These are phyloP conservation scores for Bifiguratus adelaidae DNA, from an alignment of 192 early-diverging fungal genomes.

Conservation along the genomic window DNA sequence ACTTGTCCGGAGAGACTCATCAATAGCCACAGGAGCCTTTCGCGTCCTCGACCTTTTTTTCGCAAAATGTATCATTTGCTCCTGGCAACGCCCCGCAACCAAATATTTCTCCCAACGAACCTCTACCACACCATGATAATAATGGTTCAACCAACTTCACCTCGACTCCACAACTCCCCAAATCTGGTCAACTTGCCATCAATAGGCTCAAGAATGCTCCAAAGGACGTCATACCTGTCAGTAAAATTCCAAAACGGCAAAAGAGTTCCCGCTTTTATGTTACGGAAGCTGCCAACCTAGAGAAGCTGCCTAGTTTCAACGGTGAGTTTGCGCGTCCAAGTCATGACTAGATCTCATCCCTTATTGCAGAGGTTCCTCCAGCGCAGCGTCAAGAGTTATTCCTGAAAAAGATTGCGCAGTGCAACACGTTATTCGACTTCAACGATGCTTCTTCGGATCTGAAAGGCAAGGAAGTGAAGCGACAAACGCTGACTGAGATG, in stretches of 20 bases:
- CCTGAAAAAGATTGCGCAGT: slow-evolving; percentile 84
- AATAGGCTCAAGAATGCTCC: slow-evolving; percentile 38
- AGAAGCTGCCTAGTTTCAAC: slow-evolving; percentile 62
- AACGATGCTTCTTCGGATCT: slow-evolving; percentile 81
- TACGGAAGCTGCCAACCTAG: slow-evolving; percentile 68
- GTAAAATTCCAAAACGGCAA: slow-evolving; percentile 73
- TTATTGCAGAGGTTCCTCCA: slow-evolving; percentile 56
- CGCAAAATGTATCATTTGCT: no score
- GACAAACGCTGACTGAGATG: slow-evolving; percentile 80
- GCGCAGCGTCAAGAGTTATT: slow-evolving; percentile 82
- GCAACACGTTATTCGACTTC: slow-evolving; percentile 91
- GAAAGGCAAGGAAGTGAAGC: slow-evolving; percentile 94
- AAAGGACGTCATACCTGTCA: slow-evolving; percentile 64
- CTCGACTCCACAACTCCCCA: no score
- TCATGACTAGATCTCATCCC: neutral
- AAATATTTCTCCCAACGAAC: no score
- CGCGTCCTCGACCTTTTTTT: no score
- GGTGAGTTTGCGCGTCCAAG: slow-evolving; percentile 35
- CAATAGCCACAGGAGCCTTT: no score
- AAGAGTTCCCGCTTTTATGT: slow-evolving; percentile 82
- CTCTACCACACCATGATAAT: no score
- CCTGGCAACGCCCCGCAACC: no score
- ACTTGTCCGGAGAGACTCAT: no score
- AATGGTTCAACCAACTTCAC: no score
- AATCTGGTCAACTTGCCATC: slow-evolving; percentile 11